Conservation (phyloP, 1,284 basidiomycete species). For the Papiliotrema fonsecae region DNA sequence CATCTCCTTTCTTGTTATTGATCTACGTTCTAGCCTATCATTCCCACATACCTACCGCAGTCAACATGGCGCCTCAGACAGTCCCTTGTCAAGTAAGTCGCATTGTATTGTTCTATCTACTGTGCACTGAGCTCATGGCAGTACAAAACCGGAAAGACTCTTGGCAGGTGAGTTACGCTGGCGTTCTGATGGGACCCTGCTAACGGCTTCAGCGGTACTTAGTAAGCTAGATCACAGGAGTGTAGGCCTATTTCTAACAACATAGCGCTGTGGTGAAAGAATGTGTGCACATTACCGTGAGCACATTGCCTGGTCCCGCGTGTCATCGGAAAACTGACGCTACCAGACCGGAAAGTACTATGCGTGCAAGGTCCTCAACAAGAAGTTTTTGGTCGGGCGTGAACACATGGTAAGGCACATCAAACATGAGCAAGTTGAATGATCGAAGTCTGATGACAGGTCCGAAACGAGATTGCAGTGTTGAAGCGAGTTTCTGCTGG, state of each 20-base stretch:
- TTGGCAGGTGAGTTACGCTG: constrained; percentile 71
- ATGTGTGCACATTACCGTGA: constrained; percentile 91
- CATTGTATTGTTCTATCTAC: neutral
- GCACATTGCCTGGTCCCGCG: constrained; percentile 47
- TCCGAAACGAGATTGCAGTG: constrained; percentile 94
- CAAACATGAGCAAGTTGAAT: too few species aligned
- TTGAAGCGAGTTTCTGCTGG: constrained; percentile 92
- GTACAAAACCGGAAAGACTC: constrained; percentile 89
- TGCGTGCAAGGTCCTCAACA: constrained; percentile 62
- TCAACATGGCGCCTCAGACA: constrained; percentile 42
- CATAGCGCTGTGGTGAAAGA: constrained; percentile 60
- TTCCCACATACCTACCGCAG: neutral
- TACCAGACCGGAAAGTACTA: constrained; percentile 52
- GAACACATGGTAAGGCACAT: constrained; percentile 46
- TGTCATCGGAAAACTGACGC: neutral
- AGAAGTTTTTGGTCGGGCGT: constrained; percentile 77
- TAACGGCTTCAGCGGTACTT: constrained; percentile 38
- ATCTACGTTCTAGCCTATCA: neutral
- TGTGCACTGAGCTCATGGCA: constrained; percentile 32
- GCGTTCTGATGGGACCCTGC: neutral
- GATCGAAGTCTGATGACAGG: constrained; percentile 57
- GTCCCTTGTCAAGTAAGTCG: constrained; percentile 61
- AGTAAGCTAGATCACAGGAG: constrained; percentile 24
- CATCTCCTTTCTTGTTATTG: neutral
- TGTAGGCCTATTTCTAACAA: constrained; percentile 13